Conservation (phyloP, 176 grass and related monocot species). For the Lolium multiflorum region DNA sequence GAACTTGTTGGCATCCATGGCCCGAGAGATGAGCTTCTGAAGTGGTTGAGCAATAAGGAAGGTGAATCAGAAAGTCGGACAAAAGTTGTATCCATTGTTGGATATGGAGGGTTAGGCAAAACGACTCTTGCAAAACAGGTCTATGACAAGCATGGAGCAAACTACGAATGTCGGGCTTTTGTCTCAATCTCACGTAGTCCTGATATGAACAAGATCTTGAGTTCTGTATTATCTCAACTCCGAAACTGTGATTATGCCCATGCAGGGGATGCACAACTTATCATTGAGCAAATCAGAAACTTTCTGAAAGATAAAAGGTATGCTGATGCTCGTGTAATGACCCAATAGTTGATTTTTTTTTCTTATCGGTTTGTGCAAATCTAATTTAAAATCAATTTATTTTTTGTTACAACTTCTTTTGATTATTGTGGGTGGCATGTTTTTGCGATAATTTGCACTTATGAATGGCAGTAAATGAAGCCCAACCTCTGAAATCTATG, state of each 20-base stretch:
- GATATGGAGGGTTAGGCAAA: background rate
- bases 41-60: background rate
- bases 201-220: background rate
- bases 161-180: background rate
- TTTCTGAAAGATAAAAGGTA: background rate
- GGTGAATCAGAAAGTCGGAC: no score
- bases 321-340: background rate
- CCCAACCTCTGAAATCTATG: no score
- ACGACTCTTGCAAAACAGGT: background rate
- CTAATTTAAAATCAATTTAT: no score
- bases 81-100: background rate
- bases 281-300: background rate
- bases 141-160: background rate
- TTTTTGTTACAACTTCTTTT: no score
- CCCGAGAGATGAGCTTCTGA: background rate
- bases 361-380: background rate
- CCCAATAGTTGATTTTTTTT: background rate
- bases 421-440: no score
- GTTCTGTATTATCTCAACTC: slow-evolving; percentile 1
- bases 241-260: background rate
- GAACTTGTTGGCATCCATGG: background rate
- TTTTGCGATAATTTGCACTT: no score
- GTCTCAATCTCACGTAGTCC: background rate
- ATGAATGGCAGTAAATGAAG: no score
- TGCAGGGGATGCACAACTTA: background rate